Evolutionary conservation across 108 stramenopile species (phyloP), one percentile per base, ranked within the genome.

Genomic region (Mayamaea pseudoterrestris): DNA sequence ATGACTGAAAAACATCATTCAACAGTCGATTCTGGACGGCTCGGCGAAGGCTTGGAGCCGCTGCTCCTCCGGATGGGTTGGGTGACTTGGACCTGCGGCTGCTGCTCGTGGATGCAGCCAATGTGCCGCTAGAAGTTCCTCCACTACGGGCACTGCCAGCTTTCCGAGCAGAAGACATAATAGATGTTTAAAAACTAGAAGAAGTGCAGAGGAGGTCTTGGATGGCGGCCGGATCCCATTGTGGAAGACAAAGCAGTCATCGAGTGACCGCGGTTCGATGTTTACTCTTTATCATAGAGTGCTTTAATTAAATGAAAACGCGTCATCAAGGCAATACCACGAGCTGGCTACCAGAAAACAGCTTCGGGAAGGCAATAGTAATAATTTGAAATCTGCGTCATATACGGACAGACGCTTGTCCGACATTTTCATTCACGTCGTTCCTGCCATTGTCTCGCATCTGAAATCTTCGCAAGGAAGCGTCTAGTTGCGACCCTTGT

Each of bases 1-100:
- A 42, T 32, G 55, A 27, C 23, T 58, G 53, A 54, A 78, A 78
- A 22, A 72, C 71, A 57, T 78, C 76, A 1, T 62, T 55, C 21
- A 65, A 20, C 25, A 74, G 57, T 39, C 73, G 66, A 17, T 71
- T 42, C 30, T 65, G 66, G 13, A 69, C 73, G 6, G 67, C 31
- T 7, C 63, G 42, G 32, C 69, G 58, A 41, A 73, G 47, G 11
- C 71, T 39, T 20, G 24, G 59, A 39, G 37, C 20, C 37, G 20
- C 37, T 8, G 20, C 3, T 39, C 20, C 37, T 39, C 20, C 20
- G 3, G 37, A 5, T 3, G 37, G 8, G 32, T 39, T 39, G 18
- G 37, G 37, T 18, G 37, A 39, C 37, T 39, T 39, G 18, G 16
- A 39, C 37, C 5, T 14, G 37, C 37, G n/a, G n/a, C n/a, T n/a